Evolutionary conservation across 352 stramenopile species (phyloP), one percentile per base, ranked within the genome.

Genomic region (Blastocystis sp.): DNA sequence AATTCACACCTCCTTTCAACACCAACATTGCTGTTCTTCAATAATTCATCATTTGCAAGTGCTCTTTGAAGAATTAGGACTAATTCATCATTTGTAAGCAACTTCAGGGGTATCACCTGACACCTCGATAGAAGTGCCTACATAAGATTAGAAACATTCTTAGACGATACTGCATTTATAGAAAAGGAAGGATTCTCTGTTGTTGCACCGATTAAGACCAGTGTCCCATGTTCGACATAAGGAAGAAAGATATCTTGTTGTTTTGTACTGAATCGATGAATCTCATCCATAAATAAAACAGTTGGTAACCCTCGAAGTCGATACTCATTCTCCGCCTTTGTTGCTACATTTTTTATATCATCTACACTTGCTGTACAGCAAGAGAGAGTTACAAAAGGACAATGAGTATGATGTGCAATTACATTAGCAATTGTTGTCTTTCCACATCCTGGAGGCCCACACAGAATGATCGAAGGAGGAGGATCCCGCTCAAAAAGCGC

Each of bases 121-220:
- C 78, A 89, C 6, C 78, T 54, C 7, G 78, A 89, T 4, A 89
- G 22, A 17, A 89, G 53, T 15, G 78, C 78, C 78, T 89, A 78
- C 24, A 40, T 15, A 42, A 53, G 0, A 57, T 13, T n/a, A n/a
- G n/a, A 24, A 42, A 0, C 0, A 11, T 30, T 11, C 15, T 7
- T 6, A 9, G 35, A 59, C 7, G n/a, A 35, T 51, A 84, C 73
- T n/a, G 73, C 19, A 90, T 95, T 95, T 68, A 96, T 93, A 81
- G 95, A 92, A 68, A 96, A 95, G 64, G 93, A 95, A 33, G 94
- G 93, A 73, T 95, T 96, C 87, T 96, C 94, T 0, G 94, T 96
- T 48, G 94, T 96, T 24, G 94, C 94, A 13, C 94, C 94, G 87
- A 96, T 95, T 37, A 96, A 68, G 24, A 93, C 95, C 87, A 95